phyloP scores from a whole-genome alignment of 768 basidiomycete species.

The Pleurotus citrinopileatus region DNA sequence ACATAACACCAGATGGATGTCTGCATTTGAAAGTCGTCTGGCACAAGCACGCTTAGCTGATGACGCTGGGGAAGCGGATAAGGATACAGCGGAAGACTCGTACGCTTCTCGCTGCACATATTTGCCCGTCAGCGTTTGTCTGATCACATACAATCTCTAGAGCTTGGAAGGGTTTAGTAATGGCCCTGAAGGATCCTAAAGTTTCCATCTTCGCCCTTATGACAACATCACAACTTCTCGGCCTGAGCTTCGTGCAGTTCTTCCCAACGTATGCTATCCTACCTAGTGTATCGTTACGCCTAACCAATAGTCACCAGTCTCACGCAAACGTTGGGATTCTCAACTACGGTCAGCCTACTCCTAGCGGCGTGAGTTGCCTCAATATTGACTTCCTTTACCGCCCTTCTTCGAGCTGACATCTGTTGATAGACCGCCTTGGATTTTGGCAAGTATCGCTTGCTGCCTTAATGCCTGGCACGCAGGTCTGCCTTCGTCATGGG shows the following conservation, averaged over 20 bases:
- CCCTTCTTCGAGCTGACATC: background rate
- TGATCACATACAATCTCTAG: slow-evolving; percentile 22
- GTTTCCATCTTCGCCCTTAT: slow-evolving; percentile 53
- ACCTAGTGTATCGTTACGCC: background rate
- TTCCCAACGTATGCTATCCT: slow-evolving; percentile 42
- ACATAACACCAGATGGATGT: slow-evolving; percentile 60
- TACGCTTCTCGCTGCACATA: slow-evolving; percentile 26
- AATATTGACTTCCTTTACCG: background rate
- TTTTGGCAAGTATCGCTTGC: slow-evolving; percentile 48
- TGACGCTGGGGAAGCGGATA: slow-evolving; percentile 65
- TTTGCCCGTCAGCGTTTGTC: background rate
- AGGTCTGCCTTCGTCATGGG: slow-evolving; percentile 17
- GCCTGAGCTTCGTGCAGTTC: slow-evolving; percentile 60
- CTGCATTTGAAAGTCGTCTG: slow-evolving; percentile 45
- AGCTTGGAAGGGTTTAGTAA: slow-evolving; percentile 45
- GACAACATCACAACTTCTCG: slow-evolving; percentile 46
- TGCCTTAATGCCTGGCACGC: slow-evolving; percentile 55
- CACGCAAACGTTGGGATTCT: slow-evolving; percentile 58
- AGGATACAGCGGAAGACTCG: slow-evolving; percentile 57
- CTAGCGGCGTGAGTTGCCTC: slow-evolving; percentile 48
- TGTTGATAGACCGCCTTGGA: slow-evolving; percentile 69
- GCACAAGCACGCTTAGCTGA: slow-evolving; percentile 67
- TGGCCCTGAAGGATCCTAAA: slow-evolving; percentile 56
- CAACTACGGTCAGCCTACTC: slow-evolving; percentile 55
- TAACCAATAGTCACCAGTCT: slow-evolving; percentile 30